These are phyloP conservation scores for Kluyveromyces nonfermentans DNA, from an alignment of 805 yeast genomes.

Conservation along the genomic window DNA sequence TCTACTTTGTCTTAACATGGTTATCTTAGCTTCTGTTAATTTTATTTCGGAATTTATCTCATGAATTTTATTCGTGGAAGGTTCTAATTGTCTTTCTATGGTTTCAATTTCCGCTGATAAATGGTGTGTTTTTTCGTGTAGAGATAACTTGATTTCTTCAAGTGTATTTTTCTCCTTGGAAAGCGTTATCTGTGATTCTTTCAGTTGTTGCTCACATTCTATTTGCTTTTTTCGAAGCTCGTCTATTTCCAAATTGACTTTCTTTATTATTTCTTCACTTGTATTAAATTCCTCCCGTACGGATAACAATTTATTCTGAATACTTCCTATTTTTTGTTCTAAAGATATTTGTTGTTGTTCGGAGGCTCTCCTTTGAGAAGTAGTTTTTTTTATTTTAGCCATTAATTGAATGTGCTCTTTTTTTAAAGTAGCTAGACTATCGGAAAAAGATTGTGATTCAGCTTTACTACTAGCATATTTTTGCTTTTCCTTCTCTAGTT, in stretches of 20 bases:
- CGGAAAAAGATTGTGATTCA: conserved; percentile 21
- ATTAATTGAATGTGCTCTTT: conserved; percentile 21
- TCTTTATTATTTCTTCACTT: conserved; percentile 37
- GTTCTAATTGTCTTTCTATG: conserved; percentile 61
- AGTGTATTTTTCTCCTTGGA: conserved; percentile 46
- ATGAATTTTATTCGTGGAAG: conserved; percentile 67
- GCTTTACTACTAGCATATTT: conserved; percentile 34
- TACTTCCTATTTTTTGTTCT: conserved; percentile 70
- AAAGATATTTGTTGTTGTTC: conserved; percentile 56
- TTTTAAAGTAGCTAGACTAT: conserved; percentile 21
- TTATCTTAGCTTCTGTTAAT: conserved; percentile 57
- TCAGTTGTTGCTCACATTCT: conserved; percentile 37
- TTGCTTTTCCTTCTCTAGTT: conserved; percentile 35
- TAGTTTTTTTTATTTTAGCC: conserved; percentile 16
- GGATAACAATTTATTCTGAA: conserved; percentile 48
- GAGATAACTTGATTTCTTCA: conserved; percentile 51
- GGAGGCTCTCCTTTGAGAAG: conserved; percentile 24
- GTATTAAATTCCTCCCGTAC: conserved; percentile 43
- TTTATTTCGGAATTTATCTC: conserved; percentile 54
- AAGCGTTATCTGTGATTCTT: conserved; percentile 36
- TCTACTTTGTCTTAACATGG: conserved; percentile 43
- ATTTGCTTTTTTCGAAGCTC: conserved; percentile 37
- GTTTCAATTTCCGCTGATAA: conserved; percentile 56
- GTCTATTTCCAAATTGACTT: conserved; percentile 39
- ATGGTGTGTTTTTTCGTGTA: conserved; percentile 66